Evolutionary conservation across 257 asterid genomes (phyloP), one percentile per base, ranked within the genome.

Genomic region (Apocynum venetum): DNA sequence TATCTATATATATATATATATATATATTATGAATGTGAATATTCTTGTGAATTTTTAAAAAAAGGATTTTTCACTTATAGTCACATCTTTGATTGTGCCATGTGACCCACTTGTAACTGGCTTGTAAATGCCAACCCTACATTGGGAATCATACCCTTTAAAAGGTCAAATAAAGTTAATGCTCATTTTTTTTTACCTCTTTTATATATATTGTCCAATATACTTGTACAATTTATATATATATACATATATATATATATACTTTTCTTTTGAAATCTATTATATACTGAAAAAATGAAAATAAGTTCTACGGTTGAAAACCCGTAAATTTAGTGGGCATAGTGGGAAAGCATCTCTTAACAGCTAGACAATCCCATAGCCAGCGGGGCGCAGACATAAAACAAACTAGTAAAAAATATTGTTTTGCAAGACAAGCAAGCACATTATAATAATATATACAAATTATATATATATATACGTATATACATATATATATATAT

Each of bases 311-410:
- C 53, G 17, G 75, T 71, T 76, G 70, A 74, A 57, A 57, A 82
- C 77, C 80, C 85, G 89, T 87, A 86, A 87, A 89, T 77, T 73
- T 72, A 80, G 84, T 77, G 76, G 36, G 80, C 84, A 76, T 76
- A 76, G 86, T 86, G 89, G 90, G 81, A 83, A 84, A 80, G 96
- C 91, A 90, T 88, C 92, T 89, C 68, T 77, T 44, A 43, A 84
- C 91, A 86, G 90, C 89, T 80, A 85, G 46, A 73, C 86, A 85
- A 84, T 83, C 84, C 88, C 85, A 82, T 79, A 77, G 83, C 90
- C 94, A 89, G 92, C 96, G 78, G 84, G 83, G 91, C 96, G 84
- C 63, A 76, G 31, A 79, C 84, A 81, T 69, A 83, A 79, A 85
- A 80, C 82, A 87, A 84, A 85, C 79, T 77, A 70, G 83, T 78